phyloP scores from a whole-genome alignment of 257 asterid genomes.

The Pogostemon cablin region DNA sequence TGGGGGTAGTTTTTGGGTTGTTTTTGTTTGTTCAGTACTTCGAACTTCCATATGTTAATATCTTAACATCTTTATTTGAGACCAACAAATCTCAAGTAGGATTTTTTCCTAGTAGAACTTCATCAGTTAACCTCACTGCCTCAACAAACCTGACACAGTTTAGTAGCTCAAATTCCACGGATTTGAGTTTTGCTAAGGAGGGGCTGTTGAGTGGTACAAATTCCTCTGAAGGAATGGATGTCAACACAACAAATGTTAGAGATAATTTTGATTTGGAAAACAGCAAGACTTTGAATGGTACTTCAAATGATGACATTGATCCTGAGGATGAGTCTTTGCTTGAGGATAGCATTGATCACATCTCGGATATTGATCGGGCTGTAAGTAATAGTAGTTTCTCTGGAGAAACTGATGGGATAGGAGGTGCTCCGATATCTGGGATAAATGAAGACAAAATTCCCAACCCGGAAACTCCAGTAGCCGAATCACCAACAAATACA shows the following conservation, averaged over 20 bases:
- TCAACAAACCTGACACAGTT: slow-evolving; percentile 30
- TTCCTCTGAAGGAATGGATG: slow-evolving; percentile 38
- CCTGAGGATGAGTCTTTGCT: slow-evolving; percentile 65
- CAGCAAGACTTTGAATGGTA: slow-evolving; percentile 26
- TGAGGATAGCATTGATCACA: slow-evolving; percentile 41
- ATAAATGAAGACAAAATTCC: slow-evolving; percentile 18
- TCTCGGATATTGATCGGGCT: slow-evolving; percentile 37
- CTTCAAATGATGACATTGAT: slow-evolving; percentile 44
- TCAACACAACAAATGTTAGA: slow-evolving; percentile 17
- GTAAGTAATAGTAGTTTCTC: slow-evolving; percentile 29
- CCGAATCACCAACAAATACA: slow-evolving; percentile 33
- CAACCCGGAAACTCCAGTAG: slow-evolving; percentile 21
- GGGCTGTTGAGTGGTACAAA: slow-evolving; percentile 27
- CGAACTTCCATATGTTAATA: slow-evolving; percentile 62
- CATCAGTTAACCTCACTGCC: slow-evolving; percentile 30
- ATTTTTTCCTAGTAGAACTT: slow-evolving; percentile 35
- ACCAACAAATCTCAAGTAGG: slow-evolving; percentile 36
- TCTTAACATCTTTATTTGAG: slow-evolving; percentile 49
- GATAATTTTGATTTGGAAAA: slow-evolving; percentile 33
- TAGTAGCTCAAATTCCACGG: slow-evolving; percentile 37
- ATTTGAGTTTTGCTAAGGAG: slow-evolving; percentile 17
- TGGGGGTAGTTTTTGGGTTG: slow-evolving; percentile 55
- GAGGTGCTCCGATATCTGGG: slow-evolving; percentile 27
- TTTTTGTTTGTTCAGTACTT: slow-evolving; percentile 63
- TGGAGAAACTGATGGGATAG: slow-evolving; percentile 26